Percentiles rank a stretch among this genome's conserved stretches.
Conservation (phyloP, 1,284 basidiomycete species). For the Termitomyces sp. region DNA sequence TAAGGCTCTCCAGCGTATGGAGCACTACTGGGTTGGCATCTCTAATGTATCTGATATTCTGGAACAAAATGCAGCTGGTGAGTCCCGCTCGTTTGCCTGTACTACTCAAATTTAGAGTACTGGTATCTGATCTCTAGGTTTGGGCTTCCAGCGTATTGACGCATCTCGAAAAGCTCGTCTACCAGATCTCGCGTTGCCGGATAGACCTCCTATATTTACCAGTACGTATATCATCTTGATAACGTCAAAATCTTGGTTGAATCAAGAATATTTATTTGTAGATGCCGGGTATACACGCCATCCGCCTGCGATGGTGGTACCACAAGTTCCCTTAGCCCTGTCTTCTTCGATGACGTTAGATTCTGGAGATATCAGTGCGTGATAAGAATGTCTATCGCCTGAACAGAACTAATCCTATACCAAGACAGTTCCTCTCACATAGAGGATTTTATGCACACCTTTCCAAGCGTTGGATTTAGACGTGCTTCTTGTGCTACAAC, state of each 20-base stretch:
- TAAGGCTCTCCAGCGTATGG: constrained; percentile 14
- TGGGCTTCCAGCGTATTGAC: constrained; percentile 13
- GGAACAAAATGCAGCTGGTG: constrained; percentile 11
- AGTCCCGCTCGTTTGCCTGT: background rate
- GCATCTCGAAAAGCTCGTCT: constrained; percentile 4
- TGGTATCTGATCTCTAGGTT: background rate
- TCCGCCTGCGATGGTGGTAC: background rate
- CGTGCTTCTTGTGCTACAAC: too few relatives aligned
- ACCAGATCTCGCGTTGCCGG: constrained; percentile 5
- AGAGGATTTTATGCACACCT: background rate
- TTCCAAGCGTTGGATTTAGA: background rate
- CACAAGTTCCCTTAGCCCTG: constrained; percentile 2
- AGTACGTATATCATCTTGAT: background rate
- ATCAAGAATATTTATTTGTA: background rate
- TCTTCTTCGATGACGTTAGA: constrained; percentile 6
- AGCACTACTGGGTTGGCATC: constrained; percentile 16
- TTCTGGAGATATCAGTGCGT: constrained; percentile 9
- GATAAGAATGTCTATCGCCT: background rate
- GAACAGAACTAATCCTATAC: background rate
- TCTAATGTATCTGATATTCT: constrained; percentile 10
- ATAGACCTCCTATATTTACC: constrained; percentile 9
- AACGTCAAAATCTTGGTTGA: background rate
- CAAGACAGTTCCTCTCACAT: constrained; percentile 5
- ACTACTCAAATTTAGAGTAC: background rate
- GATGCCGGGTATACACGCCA: constrained; percentile 5